Conservation (phyloP, 176 grass and related monocot genomes). For the Zea mays region Zm-B73-REFERENCE-NAM-5.0 NC_050099.1:7721001-7721500, state of each 20-base stretch:
- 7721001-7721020: background rate
- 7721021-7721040: background rate
- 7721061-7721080: background rate
- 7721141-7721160: background rate
- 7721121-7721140: background rate
- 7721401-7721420: background rate
- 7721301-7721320: background rate
- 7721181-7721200: background rate
- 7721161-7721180: background rate
- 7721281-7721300: background rate
- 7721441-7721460: background rate
- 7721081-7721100: background rate
- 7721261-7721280: background rate
- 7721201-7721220: no score
- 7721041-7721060: background rate
- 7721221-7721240: no score
- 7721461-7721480: background rate
- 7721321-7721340: background rate
- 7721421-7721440: background rate
- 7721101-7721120: background rate
- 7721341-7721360: background rate
- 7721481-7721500: background rate
- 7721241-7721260: no score
- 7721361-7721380: background rate
- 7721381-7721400: background rate